Base-by-base conservation (phyloP, 2,329 filamentous ascomycete species). In the Ceratocystis lukuohia region DNA sequence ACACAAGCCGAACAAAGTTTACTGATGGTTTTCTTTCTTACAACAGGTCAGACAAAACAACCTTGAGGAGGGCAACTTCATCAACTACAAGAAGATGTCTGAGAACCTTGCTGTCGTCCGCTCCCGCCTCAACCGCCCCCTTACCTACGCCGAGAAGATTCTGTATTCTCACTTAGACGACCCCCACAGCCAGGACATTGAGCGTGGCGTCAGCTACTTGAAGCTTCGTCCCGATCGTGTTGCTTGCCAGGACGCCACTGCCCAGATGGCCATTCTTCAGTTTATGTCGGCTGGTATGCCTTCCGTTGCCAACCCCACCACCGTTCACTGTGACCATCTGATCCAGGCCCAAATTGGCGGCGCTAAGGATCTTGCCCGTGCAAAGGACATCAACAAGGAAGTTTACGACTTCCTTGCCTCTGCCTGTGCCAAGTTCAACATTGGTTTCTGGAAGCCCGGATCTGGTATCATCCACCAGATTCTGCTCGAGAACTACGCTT, bases 381-480 rank as follows among this genome's bases (percentile, higher is more conserved):
- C 94, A 73, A 82, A 93, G 74, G 84, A 86, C 72, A 96, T 96
- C 81, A 97, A 97, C 87, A 96, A 95, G 84, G 93, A 97, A 79
- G 94, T 99, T 72, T 99, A 97, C 80, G 89, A 97, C 80, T 99
- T 99, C 84, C 81, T 99, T 75, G 85, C 91, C 69, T 87, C 87
- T 70, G 89, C 93, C 71, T 97, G 93, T 77, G 92, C 92, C 75
- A 99, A 97, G 83, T 99, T 97, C 84, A 93, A 97, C 84, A 97
- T 97, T 77, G 94, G 94, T 82, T 97, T 97, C 88, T 99, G 94
- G 94, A 91, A 85, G 78, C 94, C 94, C 71, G 94, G 94, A 73
- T 96, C 93, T 76, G 94, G 94, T 84, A 99, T 97, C 77, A 99
- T 99, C 73, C 94, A 99, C 82, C 94, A 97, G 83, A 97, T 97